Evolutionary conservation across 2,329 filamentous ascomycete genomes (phyloP).

Genomic region (Penicillium palitans): DNA sequence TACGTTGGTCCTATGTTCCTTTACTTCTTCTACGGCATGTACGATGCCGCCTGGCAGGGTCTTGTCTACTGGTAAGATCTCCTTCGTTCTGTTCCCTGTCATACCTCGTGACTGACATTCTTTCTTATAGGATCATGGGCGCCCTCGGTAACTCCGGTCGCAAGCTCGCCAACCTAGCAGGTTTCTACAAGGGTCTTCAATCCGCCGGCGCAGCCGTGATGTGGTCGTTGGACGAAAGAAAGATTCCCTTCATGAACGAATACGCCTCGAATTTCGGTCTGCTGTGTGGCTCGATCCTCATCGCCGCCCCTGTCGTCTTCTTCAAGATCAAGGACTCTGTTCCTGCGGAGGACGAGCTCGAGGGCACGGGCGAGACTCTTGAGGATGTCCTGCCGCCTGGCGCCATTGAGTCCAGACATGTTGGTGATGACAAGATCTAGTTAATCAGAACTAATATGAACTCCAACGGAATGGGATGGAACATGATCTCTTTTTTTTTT

Average conservation of each 20-base stretch:
- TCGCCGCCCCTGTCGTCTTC: slow-evolving; percentile 75
- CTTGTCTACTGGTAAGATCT: slow-evolving; percentile 72
- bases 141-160: slow-evolving; percentile 86
- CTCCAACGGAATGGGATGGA: neutral
- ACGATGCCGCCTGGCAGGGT: slow-evolving; percentile 86
- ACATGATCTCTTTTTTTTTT: neutral
- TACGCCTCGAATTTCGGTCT: slow-evolving; percentile 75
- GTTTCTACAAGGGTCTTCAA: slow-evolving; percentile 85
- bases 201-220: slow-evolving; percentile 70
- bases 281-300: slow-evolving; percentile 63
- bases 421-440: slow-evolving; percentile 11
- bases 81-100: slow-evolving; percentile 4
- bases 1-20: slow-evolving; percentile 80
- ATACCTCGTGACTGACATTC: neutral
- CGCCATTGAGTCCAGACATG: slow-evolving; percentile 13
- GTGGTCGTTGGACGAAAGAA: slow-evolving; percentile 60
- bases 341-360: slow-evolving; percentile 72
- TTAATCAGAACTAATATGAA: neutral
- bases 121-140: slow-evolving; percentile 72
- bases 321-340: slow-evolving; percentile 75
- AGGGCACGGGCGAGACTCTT: slow-evolving; percentile 76
- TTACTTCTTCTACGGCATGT: slow-evolving; percentile 86
- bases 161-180: slow-evolving; percentile 84
- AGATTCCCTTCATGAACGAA: slow-evolving; percentile 65
- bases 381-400: slow-evolving; percentile 60